These are phyloP conservation scores for Russula griseocarnosa DNA, from an alignment of 768 basidiomycete genomes.

Conservation along the genomic window DNA sequence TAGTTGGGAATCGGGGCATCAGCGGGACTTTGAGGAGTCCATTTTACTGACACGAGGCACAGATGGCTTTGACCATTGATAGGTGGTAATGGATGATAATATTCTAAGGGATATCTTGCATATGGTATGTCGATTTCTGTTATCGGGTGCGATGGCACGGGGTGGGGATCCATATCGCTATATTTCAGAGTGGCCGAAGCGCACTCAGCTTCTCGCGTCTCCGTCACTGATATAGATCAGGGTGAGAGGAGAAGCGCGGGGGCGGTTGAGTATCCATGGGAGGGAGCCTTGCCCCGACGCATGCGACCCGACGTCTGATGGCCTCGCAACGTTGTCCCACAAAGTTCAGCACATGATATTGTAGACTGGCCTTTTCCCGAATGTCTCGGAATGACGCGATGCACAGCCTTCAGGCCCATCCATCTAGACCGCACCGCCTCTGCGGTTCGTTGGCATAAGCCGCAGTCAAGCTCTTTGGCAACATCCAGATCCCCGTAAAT, in stretches of 20 bases:
- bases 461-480: background rate
- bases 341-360: background rate
- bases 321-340: background rate
- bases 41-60: background rate
- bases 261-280: background rate
- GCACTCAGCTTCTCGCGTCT: background rate
- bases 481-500: conserved; percentile 1
- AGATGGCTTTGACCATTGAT: background rate
- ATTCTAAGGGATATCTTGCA: background rate
- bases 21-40: background rate
- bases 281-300: background rate
- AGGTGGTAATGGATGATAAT: background rate
- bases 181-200: background rate
- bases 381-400: conserved; percentile 5
- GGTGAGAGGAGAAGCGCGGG: background rate
- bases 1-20: background rate
- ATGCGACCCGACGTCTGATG: background rate
- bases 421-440: background rate
- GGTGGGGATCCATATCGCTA: background rate
- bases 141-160: background rate
- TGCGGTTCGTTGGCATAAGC: background rate
- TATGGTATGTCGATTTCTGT: background rate
- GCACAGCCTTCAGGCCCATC: conserved; percentile 19
- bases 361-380: background rate
- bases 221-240: background rate